A percentile compares a stretch with the other conserved stretches of the same genome.
These are phyloP conservation scores for Smallanthus sonchifolius DNA, from an alignment of 129 eudicot species.

Conservation along the genomic window DNA sequence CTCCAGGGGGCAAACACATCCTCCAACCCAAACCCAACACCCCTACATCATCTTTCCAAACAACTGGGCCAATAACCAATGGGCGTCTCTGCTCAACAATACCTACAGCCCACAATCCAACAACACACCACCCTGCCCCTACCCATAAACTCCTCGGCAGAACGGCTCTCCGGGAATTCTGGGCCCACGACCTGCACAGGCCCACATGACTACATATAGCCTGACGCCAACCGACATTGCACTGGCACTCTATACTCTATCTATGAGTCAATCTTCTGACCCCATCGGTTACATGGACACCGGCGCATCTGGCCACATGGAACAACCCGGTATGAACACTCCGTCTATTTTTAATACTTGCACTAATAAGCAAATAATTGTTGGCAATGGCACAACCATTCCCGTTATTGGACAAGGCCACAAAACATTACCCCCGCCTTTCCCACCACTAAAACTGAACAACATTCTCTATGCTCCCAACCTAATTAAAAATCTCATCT, in stretches of 20 bases:
- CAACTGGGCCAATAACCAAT: background rate
- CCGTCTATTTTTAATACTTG: no score
- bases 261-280: no score
- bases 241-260: background rate
- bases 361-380: no score
- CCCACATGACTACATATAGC: background rate
- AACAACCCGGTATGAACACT: no score
- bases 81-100: background rate
- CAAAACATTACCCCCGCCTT: background rate
- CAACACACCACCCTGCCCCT: slow-evolving; percentile 2
- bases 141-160: background rate
- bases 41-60: background rate
- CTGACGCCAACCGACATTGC: background rate
- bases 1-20: background rate
- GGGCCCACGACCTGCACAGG: background rate
- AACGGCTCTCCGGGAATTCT: background rate
- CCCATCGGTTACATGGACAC: no score
- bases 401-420: background rate
- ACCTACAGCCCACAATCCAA: background rate
- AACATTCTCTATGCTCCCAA: no score
- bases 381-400: background rate
- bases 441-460: background rate
- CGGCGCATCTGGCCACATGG: no score
- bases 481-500: no score
- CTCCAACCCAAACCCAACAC: background rate